Evolutionary conservation across 345 rosid species (phyloP).

Genomic region (Diplotaxis tenuifolia): DNA sequence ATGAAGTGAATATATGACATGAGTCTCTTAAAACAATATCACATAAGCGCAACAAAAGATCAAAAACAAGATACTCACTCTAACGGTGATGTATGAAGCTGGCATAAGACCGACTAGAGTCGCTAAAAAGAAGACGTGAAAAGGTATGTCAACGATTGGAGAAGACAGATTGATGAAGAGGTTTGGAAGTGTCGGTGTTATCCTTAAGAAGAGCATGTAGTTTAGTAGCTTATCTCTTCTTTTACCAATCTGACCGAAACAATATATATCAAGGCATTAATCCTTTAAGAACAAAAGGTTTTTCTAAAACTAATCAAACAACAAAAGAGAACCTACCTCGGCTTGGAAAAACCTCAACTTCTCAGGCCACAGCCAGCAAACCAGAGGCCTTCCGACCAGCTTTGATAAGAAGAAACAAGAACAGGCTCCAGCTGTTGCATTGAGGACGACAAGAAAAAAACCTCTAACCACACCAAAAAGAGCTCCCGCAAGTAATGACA

Average conservation of each 20-base stretch:
- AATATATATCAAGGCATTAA: background rate
- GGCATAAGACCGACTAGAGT: conserved; percentile 92
- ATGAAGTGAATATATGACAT: background rate
- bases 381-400: conserved; percentile 87
- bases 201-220: conserved; percentile 92
- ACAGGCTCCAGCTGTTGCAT: conserved; percentile 93
- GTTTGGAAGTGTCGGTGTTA: conserved; percentile 93
- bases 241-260: conserved; percentile 59
- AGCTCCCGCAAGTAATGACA: conserved; percentile 97
- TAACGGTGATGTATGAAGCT: conserved; percentile 87
- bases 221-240: conserved; percentile 85
- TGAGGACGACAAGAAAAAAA: conserved; percentile 78
- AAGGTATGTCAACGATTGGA: conserved; percentile 93
- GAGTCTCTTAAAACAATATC: conserved; percentile 2
- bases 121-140: conserved; percentile 85
- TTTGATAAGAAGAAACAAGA: conserved; percentile 92
- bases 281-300: background rate
- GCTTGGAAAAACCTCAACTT: conserved; percentile 85
- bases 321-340: conserved; percentile 50
- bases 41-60: background rate
- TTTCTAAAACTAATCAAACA: background rate
- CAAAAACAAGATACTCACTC: conserved; percentile 47
- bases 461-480: conserved; percentile 92
- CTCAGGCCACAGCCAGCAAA: conserved; percentile 94
- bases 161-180: conserved; percentile 98